These are phyloP conservation scores for Verticillium zaregamsianum DNA, from an alignment of 2,329 filamentous ascomycete species.

Conservation along the genomic window DNA sequence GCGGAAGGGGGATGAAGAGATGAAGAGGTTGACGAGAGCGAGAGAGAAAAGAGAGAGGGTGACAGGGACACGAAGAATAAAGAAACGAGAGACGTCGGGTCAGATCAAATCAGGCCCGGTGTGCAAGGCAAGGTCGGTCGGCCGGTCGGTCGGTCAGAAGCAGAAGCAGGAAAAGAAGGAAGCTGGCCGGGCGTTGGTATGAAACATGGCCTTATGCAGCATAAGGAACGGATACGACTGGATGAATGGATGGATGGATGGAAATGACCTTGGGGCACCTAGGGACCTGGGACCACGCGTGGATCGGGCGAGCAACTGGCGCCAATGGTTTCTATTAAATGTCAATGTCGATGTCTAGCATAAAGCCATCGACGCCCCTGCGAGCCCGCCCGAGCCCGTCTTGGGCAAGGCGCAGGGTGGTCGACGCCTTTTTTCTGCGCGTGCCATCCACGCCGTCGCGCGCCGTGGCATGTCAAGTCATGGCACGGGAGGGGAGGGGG, in stretches of 20 bases:
- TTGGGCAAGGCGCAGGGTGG: neutral
- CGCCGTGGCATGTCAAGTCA: neutral
- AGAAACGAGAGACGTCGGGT: neutral
- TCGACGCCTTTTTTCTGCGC: neutral
- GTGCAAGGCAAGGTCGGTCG: neutral
- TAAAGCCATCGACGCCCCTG: neutral
- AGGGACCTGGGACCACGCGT: neutral
- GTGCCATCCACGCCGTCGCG: neutral
- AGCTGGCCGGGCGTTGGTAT: conserved; percentile 15
- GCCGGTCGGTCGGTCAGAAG: neutral
- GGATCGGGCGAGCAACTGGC: neutral
- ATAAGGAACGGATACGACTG: neutral
- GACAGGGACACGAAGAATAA: neutral
- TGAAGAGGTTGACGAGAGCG: neutral
- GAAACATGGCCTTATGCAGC: conserved; percentile 7
- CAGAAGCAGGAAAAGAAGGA: conserved; percentile 5
- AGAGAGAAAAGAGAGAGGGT: neutral
- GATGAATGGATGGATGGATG: neutral
- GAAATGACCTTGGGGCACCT: neutral
- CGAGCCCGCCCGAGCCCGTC: neutral
- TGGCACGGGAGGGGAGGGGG: neutral
- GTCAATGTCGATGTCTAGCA: neutral
- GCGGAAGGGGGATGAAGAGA: neutral
- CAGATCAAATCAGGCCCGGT: neutral
- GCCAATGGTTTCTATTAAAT: conserved; percentile 5